A percentile compares a stretch with the other conserved stretches of the same genome.
Evolutionary conservation across 176 grass and related monocot genomes (phyloP).

Genomic region (Hordeum vulgare): MorexV3_pseudomolecules_assembly NC_058520.1:87953994-87954493

Average conservation of each 20-base stretch:
- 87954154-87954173: conserved; percentile 15
- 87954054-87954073: conserved; percentile 18
- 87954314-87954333: conserved; percentile 94
- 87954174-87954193: not conserved
- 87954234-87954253: conserved; percentile 94
- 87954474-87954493: not conserved
- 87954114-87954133: conserved; percentile 15
- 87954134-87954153: not conserved
- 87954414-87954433: not conserved
- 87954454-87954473: not conserved
- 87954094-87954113: conserved; percentile 29
- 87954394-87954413: not conserved
- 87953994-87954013: conserved; percentile 13
- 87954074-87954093: conserved; percentile 31
- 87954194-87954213: not conserved
- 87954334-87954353: conserved; percentile 23
- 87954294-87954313: conserved; percentile 72
- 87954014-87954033: conserved; percentile 23
- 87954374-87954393: not conserved
- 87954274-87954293: conserved; percentile 73
- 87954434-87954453: not conserved
- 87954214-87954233: conserved; percentile 52
- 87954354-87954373: not conserved
- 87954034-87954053: conserved; percentile 19
- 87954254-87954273: conserved; percentile 80